These are phyloP conservation scores for Cladosporium sp. DNA, from an alignment of 2,329 filamentous ascomycete species.

Conservation along the genomic window DNA sequence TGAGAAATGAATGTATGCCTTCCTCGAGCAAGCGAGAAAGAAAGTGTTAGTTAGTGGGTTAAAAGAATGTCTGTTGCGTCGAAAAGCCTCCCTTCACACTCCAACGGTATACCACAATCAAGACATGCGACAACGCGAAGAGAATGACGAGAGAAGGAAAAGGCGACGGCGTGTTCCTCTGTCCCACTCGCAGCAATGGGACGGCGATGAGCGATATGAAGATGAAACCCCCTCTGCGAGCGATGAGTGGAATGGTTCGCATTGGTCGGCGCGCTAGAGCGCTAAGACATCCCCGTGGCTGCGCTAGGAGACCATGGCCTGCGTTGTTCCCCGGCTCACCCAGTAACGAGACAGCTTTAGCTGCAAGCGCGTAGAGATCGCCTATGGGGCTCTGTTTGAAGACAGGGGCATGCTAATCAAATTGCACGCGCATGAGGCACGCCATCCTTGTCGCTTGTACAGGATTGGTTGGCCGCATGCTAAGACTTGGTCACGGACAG, in stretches of 20 bases:
- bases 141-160: not conserved
- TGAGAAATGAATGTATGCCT: conserved; percentile 5
- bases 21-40: not conserved
- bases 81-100: not conserved
- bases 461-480: not conserved
- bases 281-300: conserved; percentile 11
- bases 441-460: not conserved
- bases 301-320: conserved; percentile 12
- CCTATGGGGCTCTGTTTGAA: not conserved
- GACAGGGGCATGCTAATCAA: not conserved
- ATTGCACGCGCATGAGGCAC: not conserved
- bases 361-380: conserved; percentile 6
- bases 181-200: not conserved
- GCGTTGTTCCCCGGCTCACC: not conserved
- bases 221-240: conserved; percentile 7
- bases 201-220: conserved; percentile 6
- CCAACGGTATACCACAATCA: not conserved
- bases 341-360: conserved; percentile 15
- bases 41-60: not conserved
- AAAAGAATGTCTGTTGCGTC: not conserved
- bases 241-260: not conserved
- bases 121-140: conserved; percentile 1
- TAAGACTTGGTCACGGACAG: not conserved
- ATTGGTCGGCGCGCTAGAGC: conserved; percentile 1
- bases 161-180: not conserved